Base-by-base conservation (phyloP, 1,284 basidiomycete genomes). In the Calocybe gambosa region DNA sequence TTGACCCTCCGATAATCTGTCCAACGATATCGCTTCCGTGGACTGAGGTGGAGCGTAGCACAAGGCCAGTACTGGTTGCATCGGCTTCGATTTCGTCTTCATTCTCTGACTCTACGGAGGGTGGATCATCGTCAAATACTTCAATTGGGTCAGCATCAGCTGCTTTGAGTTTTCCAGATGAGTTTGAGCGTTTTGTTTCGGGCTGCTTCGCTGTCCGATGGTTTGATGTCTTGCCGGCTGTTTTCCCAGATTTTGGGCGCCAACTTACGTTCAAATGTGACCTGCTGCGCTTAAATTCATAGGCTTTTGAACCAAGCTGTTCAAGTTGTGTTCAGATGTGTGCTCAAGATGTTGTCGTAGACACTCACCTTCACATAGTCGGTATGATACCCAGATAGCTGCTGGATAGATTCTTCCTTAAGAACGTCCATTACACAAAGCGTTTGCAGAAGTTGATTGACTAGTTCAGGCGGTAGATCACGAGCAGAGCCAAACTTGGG, bases 361-460 rank as follows among this genome's bases (percentile, higher is more conserved):
- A 29, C 47, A 52, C 61, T 43, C 38, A 73, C 74, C 58, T 65
- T 59, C 16, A 73, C 48, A 51, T 66, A 72, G 46, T 63, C 64
- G 29, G 33, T 56, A 53, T 62, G 64, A 54, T 52, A 78, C 33
- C 65, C 70, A 36, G 51, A 59, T 1, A 57, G 50, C 49, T 69
- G 64, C 49, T 52, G 52, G 47, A 65, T 49, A 13, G 65, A 62
- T 20, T 61, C 52, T 42, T 64, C 60, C 0, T 43, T 51, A 13
- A 74, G 53, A 16, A 71, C 66, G 1, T 76, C 68, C 34, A 73
- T 58, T 26, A 64, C 60, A 9, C 73, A 52, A 8, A 91, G 70
- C 20, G 69, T 71, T 51, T 82, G 74, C 54, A 90, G 73, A 12
- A 88, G 62, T 9, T 85, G 75, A 31, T 89, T 84, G 16, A 76